phyloP scores from a whole-genome alignment of 2,329 filamentous ascomycete genomes.

The Remersonia thermophila region DNA sequence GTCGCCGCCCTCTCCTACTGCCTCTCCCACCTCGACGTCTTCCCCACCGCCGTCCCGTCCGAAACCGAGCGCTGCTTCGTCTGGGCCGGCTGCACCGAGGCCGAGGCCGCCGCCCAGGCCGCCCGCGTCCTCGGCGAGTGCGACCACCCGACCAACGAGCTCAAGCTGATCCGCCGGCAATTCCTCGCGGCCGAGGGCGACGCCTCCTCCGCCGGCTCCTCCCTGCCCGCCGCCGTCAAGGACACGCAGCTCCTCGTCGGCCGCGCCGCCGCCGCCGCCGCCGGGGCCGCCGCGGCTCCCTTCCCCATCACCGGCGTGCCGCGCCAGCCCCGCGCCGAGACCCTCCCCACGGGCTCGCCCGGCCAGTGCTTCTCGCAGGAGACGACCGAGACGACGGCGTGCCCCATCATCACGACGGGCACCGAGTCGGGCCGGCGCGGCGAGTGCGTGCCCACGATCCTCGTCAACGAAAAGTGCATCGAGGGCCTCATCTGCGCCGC shows the following conservation, averaged over 20 bases:
- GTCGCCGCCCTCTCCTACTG: slow-evolving; percentile 30
- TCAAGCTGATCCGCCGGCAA: slow-evolving; percentile 14
- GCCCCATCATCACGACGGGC: slow-evolving; percentile 28
- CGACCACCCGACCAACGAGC: slow-evolving; percentile 14
- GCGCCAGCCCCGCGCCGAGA: slow-evolving; percentile 4
- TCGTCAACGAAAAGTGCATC: slow-evolving; percentile 28
- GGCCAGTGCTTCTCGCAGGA: slow-evolving; percentile 23
- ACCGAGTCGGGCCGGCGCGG: slow-evolving; percentile 20
- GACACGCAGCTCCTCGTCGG: slow-evolving; percentile 1
- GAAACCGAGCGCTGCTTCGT: slow-evolving; percentile 29
- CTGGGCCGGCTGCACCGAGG: slow-evolving; percentile 25
- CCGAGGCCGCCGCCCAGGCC: slow-evolving; percentile 25
- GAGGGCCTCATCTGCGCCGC: slow-evolving; percentile 33
- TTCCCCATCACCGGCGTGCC: slow-evolving; percentile 3
- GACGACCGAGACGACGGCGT: slow-evolving; percentile 25
- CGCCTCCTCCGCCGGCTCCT: too few relatives aligned
- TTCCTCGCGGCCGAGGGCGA: background rate
- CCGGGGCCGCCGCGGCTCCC: background rate
- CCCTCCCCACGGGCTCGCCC: slow-evolving; percentile 8
- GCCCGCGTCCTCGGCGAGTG: slow-evolving; percentile 23
- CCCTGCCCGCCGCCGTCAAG: slow-evolving; percentile 1
- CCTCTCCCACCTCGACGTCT: slow-evolving; percentile 21
- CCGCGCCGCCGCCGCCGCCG: background rate
- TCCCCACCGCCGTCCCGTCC: slow-evolving; percentile 17
- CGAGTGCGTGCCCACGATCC: slow-evolving; percentile 28